Percentiles rank a stretch among this genome's conserved stretches.
phyloP scores from a whole-genome alignment of 257 asterid species.

The Solanum ossicruentum region DNA sequence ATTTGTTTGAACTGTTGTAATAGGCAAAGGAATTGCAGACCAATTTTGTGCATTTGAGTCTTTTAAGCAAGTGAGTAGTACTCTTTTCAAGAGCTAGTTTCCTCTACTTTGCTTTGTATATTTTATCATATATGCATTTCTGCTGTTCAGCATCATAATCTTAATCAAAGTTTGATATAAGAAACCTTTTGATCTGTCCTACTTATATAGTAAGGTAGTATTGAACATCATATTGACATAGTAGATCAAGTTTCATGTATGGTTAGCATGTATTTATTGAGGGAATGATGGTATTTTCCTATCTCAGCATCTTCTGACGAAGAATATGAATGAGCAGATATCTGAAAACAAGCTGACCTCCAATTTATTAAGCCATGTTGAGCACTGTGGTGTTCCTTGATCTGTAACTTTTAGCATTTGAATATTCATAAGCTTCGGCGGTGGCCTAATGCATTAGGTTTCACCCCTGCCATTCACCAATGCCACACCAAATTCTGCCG shows the following conservation, averaged over 20 bases:
- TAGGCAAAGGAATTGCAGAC: slow-evolving; percentile 89
- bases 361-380: neutral
- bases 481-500: neutral
- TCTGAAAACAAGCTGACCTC: neutral
- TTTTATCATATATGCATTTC: neutral
- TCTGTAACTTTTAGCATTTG: neutral
- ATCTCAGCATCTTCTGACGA: neutral
- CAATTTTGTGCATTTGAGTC: slow-evolving; percentile 62
- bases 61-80: slow-evolving; percentile 71
- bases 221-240: neutral
- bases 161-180: neutral
- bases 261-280: neutral
- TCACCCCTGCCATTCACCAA: neutral
- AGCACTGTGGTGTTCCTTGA: neutral
- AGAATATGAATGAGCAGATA: neutral
- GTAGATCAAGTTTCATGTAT: neutral
- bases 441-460: neutral
- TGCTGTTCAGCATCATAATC: neutral
- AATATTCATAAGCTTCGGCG: neutral
- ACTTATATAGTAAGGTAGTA: neutral
- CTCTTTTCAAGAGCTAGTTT: slow-evolving; percentile 2
- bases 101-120: slow-evolving; percentile 1
- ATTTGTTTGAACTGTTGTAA: neutral
- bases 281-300: neutral
- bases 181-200: neutral